Evolutionary conservation across 1,139 yeast genomes (phyloP).

Genomic region (Candida dubliniensis): DNA sequence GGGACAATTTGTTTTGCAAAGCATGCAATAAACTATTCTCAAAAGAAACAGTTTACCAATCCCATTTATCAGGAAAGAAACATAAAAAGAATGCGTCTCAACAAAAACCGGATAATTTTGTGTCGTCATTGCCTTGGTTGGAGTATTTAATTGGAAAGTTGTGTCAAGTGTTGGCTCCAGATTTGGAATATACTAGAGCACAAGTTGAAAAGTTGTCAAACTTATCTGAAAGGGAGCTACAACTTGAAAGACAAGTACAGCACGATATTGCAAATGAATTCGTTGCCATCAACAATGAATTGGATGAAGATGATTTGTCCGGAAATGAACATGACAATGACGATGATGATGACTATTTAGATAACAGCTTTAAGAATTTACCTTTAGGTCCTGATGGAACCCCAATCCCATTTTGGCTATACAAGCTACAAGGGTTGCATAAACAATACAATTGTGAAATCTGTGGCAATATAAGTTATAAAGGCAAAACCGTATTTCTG

Average conservation of each 20-base stretch:
- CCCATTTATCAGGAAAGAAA: conserved; percentile 74
- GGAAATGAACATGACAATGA: conserved; percentile 32
- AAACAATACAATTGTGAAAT: conserved; percentile 77
- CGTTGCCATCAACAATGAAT: conserved; percentile 33
- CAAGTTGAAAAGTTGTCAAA: conserved; percentile 68
- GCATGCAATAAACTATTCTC: conserved; percentile 68
- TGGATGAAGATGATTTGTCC: conserved; percentile 30
- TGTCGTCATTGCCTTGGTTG: conserved; percentile 9
- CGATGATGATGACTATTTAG: conserved; percentile 27
- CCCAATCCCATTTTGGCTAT: conserved; percentile 93
- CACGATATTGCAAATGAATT: conserved; percentile 15
- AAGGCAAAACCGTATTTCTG: conserved; percentile 71
- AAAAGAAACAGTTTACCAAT: conserved; percentile 62
- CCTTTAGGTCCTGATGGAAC: conserved; percentile 88
- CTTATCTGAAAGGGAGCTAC: conserved; percentile 72
- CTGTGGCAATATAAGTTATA: conserved; percentile 74
- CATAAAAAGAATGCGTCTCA: conserved; percentile 54
- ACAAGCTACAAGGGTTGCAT: conserved; percentile 84
- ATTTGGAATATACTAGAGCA: conserved; percentile 50
- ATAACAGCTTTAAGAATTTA: conserved; percentile 43
- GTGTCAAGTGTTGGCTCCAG: conserved; percentile 32
- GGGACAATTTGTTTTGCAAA: conserved; percentile 53
- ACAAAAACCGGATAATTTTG: conserved; percentile 1
- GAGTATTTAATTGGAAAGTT: conserved; percentile 40
- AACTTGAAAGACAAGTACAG: conserved; percentile 42